Base-by-base conservation (phyloP, 768 basidiomycete species). In the Rubroboletus pulcherrimus region DNA sequence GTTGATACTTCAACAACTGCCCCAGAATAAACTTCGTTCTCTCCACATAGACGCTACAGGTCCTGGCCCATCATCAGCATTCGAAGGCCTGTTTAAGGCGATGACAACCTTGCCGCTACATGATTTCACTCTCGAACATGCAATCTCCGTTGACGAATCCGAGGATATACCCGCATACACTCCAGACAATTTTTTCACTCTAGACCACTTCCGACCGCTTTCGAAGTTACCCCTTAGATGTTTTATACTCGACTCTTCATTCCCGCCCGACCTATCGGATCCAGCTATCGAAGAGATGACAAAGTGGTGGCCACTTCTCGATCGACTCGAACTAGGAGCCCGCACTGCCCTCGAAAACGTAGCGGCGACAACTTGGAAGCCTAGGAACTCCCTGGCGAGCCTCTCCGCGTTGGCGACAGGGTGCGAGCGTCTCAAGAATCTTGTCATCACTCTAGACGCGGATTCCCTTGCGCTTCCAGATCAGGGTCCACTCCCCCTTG, bases 251-350 rank as follows among this genome's bases (percentile, higher is more conserved):
- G 77, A 81, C 55, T 68, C 73, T 10, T 74, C 73, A 0, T 55
- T 75, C 35, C 77, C 77, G 2, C 73, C 73, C 5, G 61, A 64
- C 58, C 55, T 80, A 19, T 66, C 58, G 24, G 78, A 81, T 58
- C 10, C 59, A 31, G 75, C 75, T 37, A 56, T 81, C 21, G 71
- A 67, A 37, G 66, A 69, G 48, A 61, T 82, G 39, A 57, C 71
- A 17, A 65, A 56, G 7, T 79, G 75, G 73, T 81, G 81, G 81
- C 80, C 79, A 15, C 54, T 63, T 39, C 70, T 82, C 7, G 63
- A 70, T 9, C 67, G 72, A 44, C 73, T 82, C 33, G 74, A 80
- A 53, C 54, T 82, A 11, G 77, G 78, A 1, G 61, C 65, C 2
- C 49, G 61, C 5, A 63, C 63, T 24, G 68, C 65, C 5, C 61